Evolutionary conservation across 257 asterid species (phyloP), one percentile per base, ranked within the genome.

Genomic region (Nicotiana sylvestris): DNA sequence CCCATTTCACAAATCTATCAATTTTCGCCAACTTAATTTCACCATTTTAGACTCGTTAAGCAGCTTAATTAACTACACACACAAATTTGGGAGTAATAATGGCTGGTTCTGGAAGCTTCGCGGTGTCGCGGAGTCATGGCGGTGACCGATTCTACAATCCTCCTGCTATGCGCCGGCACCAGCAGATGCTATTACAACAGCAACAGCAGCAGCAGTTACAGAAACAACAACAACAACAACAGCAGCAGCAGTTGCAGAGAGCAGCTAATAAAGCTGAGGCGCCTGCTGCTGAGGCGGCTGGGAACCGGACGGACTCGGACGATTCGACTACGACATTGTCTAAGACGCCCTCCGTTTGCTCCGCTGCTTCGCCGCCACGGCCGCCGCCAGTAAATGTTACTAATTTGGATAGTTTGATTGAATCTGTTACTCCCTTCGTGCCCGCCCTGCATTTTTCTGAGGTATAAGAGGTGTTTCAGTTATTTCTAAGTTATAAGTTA

Each of bases 401-500:
- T 2, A 92, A 95, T 90, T 88, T 93, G 55, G 98, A 91, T 86
- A 92, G 95, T 16, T 85, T 93, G 84, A 83, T 91, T 90, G 92
- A 90, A 58, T 87, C 98, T 29, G 92, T 92, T 53, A 84, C 95
- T 84, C 95, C 96, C 1, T 85, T 70, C 37, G 81, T 93, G 43
- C 80, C 83, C 72, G 96, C 91, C 67, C 90, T 79, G 76, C 74
- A 53, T 72, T 85, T 57, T 12, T 39, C 92, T 66, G 95, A 91
- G 98, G 98, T 95, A 90, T 82, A 66, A 7, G 72, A 18, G 43
- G 6, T 68, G 39, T 77, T 80, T 11, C 76, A 51, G 25, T n/a
- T 1, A 10, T 77, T 81, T 27, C 0, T 39, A 5, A 21, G 55
- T 76, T 62, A 27, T 16, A 30, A 72, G 81, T 9, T 46, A 58